These are phyloP conservation scores for Ziziphus jujuba DNA, from an alignment of 306 rosid species.

Conservation along the genomic window DNA sequence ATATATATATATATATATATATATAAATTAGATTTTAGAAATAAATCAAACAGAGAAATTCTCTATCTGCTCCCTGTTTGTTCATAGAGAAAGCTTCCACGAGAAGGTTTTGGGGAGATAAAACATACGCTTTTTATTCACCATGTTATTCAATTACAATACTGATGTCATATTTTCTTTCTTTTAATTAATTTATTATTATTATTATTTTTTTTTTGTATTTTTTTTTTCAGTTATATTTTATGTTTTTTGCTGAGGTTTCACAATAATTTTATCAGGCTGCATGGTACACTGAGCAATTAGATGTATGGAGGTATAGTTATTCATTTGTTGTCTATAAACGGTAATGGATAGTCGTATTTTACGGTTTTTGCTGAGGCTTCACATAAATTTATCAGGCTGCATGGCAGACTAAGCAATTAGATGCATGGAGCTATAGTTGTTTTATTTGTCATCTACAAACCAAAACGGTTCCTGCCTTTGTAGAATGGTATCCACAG, in stretches of 20 bases:
- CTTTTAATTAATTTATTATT: too few species aligned
- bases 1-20: too few species aligned
- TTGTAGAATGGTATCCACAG: neutral
- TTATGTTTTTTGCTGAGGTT: neutral
- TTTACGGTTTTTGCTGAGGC: neutral
- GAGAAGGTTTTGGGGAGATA: too few species aligned
- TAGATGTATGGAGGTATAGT: neutral
- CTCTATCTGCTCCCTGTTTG: too few species aligned
- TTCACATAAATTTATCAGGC: neutral
- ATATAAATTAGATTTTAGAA: too few species aligned
- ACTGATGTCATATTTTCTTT: too few species aligned
- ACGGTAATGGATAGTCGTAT: neutral
- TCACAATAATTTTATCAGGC: neutral
- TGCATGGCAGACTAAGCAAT: neutral
- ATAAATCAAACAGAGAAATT: too few species aligned
- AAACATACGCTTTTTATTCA: too few species aligned
- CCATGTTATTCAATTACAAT: too few species aligned
- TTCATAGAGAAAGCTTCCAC: too few species aligned
- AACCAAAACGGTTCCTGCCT: conserved; percentile 4
- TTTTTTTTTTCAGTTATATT: neutral
- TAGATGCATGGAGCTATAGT: neutral
- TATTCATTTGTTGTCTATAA: neutral
- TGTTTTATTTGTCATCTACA: neutral
- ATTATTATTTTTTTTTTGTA: neutral
- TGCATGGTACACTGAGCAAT: neutral